Conservation (phyloP, 2,329 filamentous ascomycete species). For the Plenodomus tracheiphilus region DNA sequence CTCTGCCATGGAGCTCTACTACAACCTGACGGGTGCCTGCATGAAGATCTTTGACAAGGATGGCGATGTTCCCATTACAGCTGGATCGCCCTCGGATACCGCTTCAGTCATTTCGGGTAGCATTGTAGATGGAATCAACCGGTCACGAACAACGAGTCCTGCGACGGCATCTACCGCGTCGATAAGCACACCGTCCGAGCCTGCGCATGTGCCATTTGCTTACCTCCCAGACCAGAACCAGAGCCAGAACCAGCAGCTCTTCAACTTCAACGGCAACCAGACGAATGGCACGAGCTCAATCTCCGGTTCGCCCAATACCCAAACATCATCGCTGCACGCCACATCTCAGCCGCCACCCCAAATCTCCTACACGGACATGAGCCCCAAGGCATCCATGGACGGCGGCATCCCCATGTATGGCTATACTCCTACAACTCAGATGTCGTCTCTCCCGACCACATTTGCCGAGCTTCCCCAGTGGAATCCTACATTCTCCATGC, state of each 20-base stretch:
- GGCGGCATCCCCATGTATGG: slow-evolving; percentile 32
- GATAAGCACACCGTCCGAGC: slow-evolving; percentile 43
- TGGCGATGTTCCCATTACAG: slow-evolving; percentile 54
- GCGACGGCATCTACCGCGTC: slow-evolving; percentile 45
- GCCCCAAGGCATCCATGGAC: slow-evolving; percentile 36
- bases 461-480: slow-evolving; percentile 43
- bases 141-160: slow-evolving; percentile 52
- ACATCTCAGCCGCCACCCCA: slow-evolving; percentile 29
- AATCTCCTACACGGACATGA: slow-evolving; percentile 33
- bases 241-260: slow-evolving; percentile 15
- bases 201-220: slow-evolving; percentile 38
- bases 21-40: slow-evolving; percentile 82
- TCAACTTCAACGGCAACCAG: slow-evolving; percentile 30
- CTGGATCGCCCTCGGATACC: slow-evolving; percentile 52
- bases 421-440: slow-evolving; percentile 34
- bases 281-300: slow-evolving; percentile 19
- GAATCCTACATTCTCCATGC: slow-evolving; percentile 42
- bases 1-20: slow-evolving; percentile 81
- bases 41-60: slow-evolving; percentile 80
- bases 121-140: slow-evolving; percentile 47
- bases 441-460: slow-evolving; percentile 39
- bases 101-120: slow-evolving; percentile 47
- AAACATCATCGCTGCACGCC: slow-evolving; percentile 25
- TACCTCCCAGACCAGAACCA: slow-evolving; percentile 42
- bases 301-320: slow-evolving; percentile 22